Evolutionary conservation across 2,329 filamentous ascomycete genomes (phyloP), one percentile per base, ranked within the genome.

Genomic region (Fusarium sublunatum): DNA sequence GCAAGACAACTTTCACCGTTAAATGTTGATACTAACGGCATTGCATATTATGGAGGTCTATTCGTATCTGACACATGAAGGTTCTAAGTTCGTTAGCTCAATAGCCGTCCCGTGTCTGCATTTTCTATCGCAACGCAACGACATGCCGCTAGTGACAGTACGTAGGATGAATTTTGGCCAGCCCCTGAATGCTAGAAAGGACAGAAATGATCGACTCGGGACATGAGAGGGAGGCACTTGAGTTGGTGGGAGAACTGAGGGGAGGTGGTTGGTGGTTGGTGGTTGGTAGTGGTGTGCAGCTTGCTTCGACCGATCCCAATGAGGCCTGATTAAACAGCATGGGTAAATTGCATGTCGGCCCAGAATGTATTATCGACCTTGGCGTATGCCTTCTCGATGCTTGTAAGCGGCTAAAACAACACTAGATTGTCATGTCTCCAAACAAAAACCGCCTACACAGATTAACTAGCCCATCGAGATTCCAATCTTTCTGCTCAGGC

Each of bases 161-260:
- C 46, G 45, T 64, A 28, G 46, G 34, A 34, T 48, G 29, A 32
- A 44, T 42, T 52, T 19, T 45, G 45, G 29, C 50, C 53, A 64
- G 49, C 62, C 62, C 62, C 62, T 65, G 53, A 63, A 10, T 13
- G n/a, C 13, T 24, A 24, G 35, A 53, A 50, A 41, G 52, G 38
- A 58, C 39, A 61, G 44, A 48, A 60, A 61, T 44, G 49, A 49
- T 60, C 36, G 49, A 8, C 61, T 61, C 38, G 39, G 34, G 40
- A 50, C 25, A 40, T 26, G 43, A 64, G 42, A 19, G 19, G 19
- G 54, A 59, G 58, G 39, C 58, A 53, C 42, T 50, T 47, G 44
- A 53, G 42, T 50, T 61, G 44, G 31, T 15, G 28, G 40, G 46
- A 44, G 47, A 55, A 50, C 46, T 45, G 64, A 38, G 49, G 44